phyloP scores from a whole-genome alignment of 2,329 filamentous ascomycete species.

The Monosporascus sp. region DNA sequence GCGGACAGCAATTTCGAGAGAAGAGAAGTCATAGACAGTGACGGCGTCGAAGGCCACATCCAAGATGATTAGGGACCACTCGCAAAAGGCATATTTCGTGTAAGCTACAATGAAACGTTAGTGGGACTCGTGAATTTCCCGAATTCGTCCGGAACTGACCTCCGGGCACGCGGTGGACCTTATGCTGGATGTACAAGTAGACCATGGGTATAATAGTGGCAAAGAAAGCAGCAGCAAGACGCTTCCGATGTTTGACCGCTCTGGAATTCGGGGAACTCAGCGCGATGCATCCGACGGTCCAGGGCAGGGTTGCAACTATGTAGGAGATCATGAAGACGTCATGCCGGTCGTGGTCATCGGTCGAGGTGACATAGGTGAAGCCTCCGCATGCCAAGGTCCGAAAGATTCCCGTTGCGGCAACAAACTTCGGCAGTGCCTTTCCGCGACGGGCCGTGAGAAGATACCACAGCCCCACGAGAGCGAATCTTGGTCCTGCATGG shows the following conservation, averaged over 20 bases:
- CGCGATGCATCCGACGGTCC: constrained; percentile 86
- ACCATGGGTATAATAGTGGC: constrained; percentile 83
- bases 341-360: constrained; percentile 97
- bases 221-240: constrained; percentile 79
- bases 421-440: constrained; percentile 70
- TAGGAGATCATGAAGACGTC: constrained; percentile 99
- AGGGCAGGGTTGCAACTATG: constrained; percentile 86
- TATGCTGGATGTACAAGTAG: constrained; percentile 98
- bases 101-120: constrained; percentile 60
- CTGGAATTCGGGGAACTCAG: constrained; percentile 78
- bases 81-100: constrained; percentile 95
- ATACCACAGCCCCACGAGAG: constrained; percentile 88
- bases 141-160: constrained; percentile 51
- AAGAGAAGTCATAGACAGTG: constrained; percentile 84
- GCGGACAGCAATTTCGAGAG: constrained; percentile 80
- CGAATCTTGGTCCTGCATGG: constrained; percentile 72
- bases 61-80: constrained; percentile 91
- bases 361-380: constrained; percentile 98
- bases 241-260: constrained; percentile 85
- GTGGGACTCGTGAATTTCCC: not conserved
- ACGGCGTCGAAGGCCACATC: constrained; percentile 96
- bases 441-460: constrained; percentile 75
- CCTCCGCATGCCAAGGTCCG: constrained; percentile 91
- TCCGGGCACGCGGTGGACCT: constrained; percentile 88
- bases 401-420: constrained; percentile 75